phyloP scores from a whole-genome alignment of 116 monocot genomes.

The Iris pallida region DNA sequence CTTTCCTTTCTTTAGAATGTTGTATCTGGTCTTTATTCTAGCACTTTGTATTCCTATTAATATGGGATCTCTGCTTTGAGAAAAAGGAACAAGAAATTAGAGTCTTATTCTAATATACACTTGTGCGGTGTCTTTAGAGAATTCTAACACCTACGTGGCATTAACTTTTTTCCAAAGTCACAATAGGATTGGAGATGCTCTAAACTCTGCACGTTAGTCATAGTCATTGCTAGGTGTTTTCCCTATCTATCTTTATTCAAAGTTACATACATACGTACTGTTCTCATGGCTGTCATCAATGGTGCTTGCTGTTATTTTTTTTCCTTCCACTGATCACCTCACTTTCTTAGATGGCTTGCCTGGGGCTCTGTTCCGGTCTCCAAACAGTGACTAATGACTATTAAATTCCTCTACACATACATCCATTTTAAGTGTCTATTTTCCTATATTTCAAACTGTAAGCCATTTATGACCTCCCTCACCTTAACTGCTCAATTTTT shows the following conservation, averaged over 20 bases:
- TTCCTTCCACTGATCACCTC: background rate
- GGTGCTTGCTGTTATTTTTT: background rate
- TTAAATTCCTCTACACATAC: background rate
- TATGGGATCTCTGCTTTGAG: no score
- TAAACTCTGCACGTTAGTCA: background rate
- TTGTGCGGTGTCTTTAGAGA: no score
- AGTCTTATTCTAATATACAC: no score
- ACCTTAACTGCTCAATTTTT: no score
- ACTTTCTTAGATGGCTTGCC: slow-evolving; percentile 5
- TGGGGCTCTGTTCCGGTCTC: background rate
- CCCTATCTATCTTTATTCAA: background rate
- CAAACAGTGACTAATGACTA: background rate
- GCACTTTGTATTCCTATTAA: no score
- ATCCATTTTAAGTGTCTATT: background rate
- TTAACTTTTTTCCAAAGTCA: no score
- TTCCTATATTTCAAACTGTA: background rate
- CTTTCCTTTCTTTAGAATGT: no score
- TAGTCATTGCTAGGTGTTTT: background rate
- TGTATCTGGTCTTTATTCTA: no score
- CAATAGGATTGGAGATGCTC: background rate
- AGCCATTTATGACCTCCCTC: background rate
- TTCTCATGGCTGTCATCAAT: background rate
- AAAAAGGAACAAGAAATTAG: no score
- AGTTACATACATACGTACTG: no score
- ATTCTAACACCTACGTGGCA: no score